Percentiles rank a stretch among this genome's conserved stretches.
phyloP scores from a whole-genome alignment of 2,329 filamentous ascomycete genomes.

The Diaporthe nobilis region DNA sequence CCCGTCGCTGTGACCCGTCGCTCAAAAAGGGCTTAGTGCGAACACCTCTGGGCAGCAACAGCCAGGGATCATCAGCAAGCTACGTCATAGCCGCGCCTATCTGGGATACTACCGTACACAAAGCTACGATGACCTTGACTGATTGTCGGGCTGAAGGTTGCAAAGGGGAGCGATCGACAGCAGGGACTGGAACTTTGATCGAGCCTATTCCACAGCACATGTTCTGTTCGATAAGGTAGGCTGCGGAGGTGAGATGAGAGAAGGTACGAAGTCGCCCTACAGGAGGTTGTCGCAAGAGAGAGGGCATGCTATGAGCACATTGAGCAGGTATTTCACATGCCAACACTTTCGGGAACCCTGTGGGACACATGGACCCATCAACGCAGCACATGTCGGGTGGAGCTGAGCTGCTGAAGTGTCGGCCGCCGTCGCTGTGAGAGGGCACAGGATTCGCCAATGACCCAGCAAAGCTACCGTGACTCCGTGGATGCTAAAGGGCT shows the following conservation, averaged over 20 bases:
- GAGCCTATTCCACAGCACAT: background rate
- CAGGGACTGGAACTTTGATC: background rate
- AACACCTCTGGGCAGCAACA: background rate
- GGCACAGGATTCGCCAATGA: background rate
- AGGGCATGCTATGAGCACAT: background rate
- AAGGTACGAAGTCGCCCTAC: no score
- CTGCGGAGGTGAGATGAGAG: background rate
- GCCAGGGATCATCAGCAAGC: slow-evolving; percentile 13
- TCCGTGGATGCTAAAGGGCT: background rate
- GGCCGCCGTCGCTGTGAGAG: background rate
- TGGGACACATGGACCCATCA: background rate
- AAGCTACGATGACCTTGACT: slow-evolving; percentile 2
- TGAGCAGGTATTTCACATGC: slow-evolving; percentile 1
- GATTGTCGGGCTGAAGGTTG: background rate
- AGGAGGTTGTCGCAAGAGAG: background rate
- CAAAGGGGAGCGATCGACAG: slow-evolving; percentile 19
- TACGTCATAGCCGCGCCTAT: slow-evolving; percentile 28
- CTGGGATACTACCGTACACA: background rate
- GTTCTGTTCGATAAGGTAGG: background rate
- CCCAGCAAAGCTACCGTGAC: slow-evolving; percentile 1
- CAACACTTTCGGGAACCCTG: background rate
- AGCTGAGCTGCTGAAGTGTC: slow-evolving; percentile 3
- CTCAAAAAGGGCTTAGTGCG: slow-evolving; percentile 10
- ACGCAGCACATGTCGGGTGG: background rate
- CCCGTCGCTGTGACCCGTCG: background rate